These are phyloP conservation scores for Cladosporium sp. DNA, from an alignment of 2,329 filamentous ascomycete species.

Conservation along the genomic window DNA sequence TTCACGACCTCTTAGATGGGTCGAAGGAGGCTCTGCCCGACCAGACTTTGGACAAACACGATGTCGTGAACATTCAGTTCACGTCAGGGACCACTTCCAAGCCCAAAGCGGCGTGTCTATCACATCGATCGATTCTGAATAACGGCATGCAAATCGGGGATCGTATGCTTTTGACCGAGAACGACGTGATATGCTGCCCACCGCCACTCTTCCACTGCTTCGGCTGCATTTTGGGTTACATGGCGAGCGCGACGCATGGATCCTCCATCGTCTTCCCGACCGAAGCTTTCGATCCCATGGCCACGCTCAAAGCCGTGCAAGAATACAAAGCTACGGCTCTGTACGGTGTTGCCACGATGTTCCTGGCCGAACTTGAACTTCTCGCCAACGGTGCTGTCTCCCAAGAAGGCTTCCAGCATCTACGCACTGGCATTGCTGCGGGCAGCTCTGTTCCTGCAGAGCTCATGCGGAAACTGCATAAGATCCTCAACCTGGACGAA, in stretches of 20 bases:
- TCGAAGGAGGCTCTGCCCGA: conserved; percentile 39
- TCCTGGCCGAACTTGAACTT: conserved; percentile 78
- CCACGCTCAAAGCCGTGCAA: conserved; percentile 61
- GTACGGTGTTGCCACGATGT: conserved; percentile 94
- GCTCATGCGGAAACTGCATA: conserved; percentile 72
- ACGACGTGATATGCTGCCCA: conserved; percentile 65
- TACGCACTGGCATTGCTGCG: conserved; percentile 87
- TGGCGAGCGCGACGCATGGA: conserved; percentile 85
- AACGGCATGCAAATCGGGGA: conserved; percentile 81
- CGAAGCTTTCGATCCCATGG: conserved; percentile 78
- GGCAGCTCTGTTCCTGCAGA: conserved; percentile 79
- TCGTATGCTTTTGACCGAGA: conserved; percentile 71
- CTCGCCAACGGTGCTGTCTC: conserved; percentile 40
- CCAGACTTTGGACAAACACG: conserved; percentile 52
- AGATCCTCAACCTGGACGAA: conserved; percentile 68
- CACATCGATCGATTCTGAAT: conserved; percentile 82
- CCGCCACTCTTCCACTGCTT: conserved; percentile 68
- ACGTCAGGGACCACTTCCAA: conserved; percentile 89
- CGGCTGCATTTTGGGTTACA: conserved; percentile 86
- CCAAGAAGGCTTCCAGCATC: conserved; percentile 54
- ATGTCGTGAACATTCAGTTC: conserved; percentile 93
- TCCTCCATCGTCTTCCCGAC: conserved; percentile 78
- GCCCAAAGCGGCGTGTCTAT: conserved; percentile 84
- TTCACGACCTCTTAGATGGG: conserved; percentile 38
- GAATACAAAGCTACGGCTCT: conserved; percentile 63